phyloP scores from a whole-genome alignment of 2,329 filamentous ascomycete species.

The Phaeophleospora eucalypticola region DNA sequence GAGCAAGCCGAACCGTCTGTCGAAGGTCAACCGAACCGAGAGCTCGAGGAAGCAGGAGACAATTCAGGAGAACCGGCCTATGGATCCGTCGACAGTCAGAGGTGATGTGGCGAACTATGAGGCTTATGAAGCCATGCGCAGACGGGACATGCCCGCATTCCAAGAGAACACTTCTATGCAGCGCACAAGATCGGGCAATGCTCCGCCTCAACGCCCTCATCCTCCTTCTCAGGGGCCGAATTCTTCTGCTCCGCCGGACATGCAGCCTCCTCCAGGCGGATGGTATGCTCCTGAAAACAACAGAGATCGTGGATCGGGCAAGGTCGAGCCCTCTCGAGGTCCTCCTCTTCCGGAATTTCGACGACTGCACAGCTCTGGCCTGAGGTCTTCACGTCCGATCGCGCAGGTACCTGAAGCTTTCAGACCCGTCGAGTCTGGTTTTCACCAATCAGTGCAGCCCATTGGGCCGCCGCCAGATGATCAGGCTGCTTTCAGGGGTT shows the following conservation, averaged over 20 bases:
- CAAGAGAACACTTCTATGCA: slow-evolving; percentile 1
- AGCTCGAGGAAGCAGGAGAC: neutral
- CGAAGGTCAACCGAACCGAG: slow-evolving; percentile 23
- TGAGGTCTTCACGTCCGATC: slow-evolving; percentile 3
- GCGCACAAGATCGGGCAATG: neutral
- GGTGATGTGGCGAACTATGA: slow-evolving; percentile 17
- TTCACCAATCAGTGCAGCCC: slow-evolving; percentile 15
- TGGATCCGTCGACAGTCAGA: slow-evolving; percentile 1
- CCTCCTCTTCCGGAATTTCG: slow-evolving; percentile 13
- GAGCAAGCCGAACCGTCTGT: slow-evolving; percentile 32
- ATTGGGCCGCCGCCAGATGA: slow-evolving; percentile 20
- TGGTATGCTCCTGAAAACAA: slow-evolving; percentile 21
- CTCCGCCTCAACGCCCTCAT: neutral
- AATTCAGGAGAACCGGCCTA: neutral
- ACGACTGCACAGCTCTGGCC: slow-evolving; percentile 22
- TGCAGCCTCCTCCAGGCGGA: slow-evolving; percentile 17
- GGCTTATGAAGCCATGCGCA: slow-evolving; percentile 19
- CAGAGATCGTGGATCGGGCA: neutral
- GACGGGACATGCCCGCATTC: slow-evolving; percentile 15
- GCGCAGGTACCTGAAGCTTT: slow-evolving; percentile 25
- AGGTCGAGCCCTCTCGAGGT: neutral
- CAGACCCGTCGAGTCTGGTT: slow-evolving; percentile 20
- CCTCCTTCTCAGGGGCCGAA: neutral
- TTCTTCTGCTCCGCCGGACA: neutral
- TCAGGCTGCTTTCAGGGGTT: slow-evolving; percentile 7